Evolutionary conservation across 108 stramenopile genomes (phyloP).

Genomic region (Aurantiochytrium sp.): DNA sequence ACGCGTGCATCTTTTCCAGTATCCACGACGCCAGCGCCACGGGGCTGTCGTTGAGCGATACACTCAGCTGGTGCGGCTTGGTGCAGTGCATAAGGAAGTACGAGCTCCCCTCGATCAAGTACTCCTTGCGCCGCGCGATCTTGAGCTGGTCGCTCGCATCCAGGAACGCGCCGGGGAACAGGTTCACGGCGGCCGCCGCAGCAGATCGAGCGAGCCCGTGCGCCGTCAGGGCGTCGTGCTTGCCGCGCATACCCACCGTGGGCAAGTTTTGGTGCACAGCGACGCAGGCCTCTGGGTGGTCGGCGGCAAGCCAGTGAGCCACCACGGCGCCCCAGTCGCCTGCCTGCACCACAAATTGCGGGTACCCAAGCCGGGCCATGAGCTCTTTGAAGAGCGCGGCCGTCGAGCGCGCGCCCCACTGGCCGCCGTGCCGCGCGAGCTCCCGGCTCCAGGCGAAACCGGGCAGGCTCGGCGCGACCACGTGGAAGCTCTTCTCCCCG

Average conservation of each 20-base stretch:
- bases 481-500: neutral
- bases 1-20: neutral
- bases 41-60: neutral
- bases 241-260: neutral
- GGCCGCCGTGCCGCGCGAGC: neutral
- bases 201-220: neutral
- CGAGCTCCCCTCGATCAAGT: neutral
- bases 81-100: slow-evolving; percentile 16
- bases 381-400: neutral
- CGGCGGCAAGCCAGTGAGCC: neutral
- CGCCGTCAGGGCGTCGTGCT: neutral
- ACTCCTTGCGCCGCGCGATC: neutral
- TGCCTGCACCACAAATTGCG: neutral
- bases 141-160: neutral
- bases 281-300: neutral
- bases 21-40: slow-evolving; percentile 9
- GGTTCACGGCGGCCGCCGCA: neutral
- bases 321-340: slow-evolving; percentile 22
- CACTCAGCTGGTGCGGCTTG: neutral
- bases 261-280: neutral
- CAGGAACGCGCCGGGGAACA: neutral
- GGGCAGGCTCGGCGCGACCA: slow-evolving; percentile 21
- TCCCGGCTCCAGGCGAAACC: slow-evolving; percentile 6
- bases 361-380: neutral
- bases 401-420: neutral